Evolutionary conservation across 208 protist genomes (phyloP), one percentile per base, ranked within the genome.

Genomic region (Angomonas deanei): DNA sequence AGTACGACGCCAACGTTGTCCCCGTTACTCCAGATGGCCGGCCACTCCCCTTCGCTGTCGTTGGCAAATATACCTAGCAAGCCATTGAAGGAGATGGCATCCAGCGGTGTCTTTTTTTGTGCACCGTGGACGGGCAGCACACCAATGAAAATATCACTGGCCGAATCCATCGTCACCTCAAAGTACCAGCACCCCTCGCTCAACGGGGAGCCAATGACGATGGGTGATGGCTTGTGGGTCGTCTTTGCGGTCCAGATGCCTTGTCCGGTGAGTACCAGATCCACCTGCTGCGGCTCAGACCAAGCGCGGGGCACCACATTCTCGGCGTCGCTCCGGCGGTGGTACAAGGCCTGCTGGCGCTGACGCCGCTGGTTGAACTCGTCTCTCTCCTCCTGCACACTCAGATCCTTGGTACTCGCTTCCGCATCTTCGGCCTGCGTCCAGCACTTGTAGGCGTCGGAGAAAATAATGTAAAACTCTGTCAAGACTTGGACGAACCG

Each of bases 1-100:
- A 96, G 67, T 21, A 96, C 70, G 17, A 96, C 80, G 23, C 91
- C 91, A 32, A 96, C 67, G 60, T 79, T 84, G 64, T 96, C 91
- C 54, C 84, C 80, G 23, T 55, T 68, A 47, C 73, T 69, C 88
- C 84, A 94, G 38, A 82, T 55, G 15, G 72, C 70, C 10, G 59
- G 27, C 31, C 30, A 61, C 34, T 32, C 52, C 21, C 17, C 58
- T 63, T 26, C 70, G 53, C 19, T 57, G 55, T 28, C 26, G 38
- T 21, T 48, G 61, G 53, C 30, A 15, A 83, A 68, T 17, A 72
- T 62, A 32, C 87, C 83, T 6, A 74, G 74, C 64, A 66, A 76
- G 47, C 90, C 90, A 56, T 96, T 96, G 69, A 88, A 91, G 27
- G 83, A 74, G 47, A 91, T 68, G 30, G 76, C 49, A 73, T 64